phyloP scores from a whole-genome alignment of 2,329 filamentous ascomycete genomes.

The Paraphoma sp. region DNA sequence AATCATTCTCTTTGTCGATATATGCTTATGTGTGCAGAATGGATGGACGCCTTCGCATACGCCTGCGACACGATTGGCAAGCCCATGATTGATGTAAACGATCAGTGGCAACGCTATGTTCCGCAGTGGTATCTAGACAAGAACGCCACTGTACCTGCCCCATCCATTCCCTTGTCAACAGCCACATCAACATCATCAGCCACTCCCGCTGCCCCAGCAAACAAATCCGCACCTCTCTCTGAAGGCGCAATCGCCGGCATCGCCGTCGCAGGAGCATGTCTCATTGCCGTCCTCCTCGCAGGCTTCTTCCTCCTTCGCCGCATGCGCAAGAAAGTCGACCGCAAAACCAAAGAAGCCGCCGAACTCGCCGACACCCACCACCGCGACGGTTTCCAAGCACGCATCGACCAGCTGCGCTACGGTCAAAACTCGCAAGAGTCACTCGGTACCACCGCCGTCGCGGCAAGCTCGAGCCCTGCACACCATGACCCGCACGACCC shows the following conservation, averaged over 20 bases:
- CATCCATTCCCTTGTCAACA: not conserved
- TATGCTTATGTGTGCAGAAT: constrained; percentile 11
- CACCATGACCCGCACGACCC: not conserved
- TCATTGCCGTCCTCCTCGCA: constrained; percentile 1
- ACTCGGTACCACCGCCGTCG: not conserved
- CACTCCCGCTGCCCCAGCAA: not conserved
- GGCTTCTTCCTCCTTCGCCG: constrained; percentile 9
- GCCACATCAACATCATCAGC: not conserved
- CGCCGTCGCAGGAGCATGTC: not conserved
- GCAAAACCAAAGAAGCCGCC: constrained; percentile 10
- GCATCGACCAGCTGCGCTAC: constrained; percentile 12
- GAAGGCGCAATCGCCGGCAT: not conserved
- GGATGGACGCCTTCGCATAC: constrained; percentile 13
- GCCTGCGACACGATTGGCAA: constrained; percentile 9
- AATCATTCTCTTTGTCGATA: not conserved
- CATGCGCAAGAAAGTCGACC: constrained; percentile 8
- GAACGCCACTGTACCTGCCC: not conserved
- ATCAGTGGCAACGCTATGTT: constrained; percentile 18
- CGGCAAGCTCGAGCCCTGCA: not conserved
- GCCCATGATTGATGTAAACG: constrained; percentile 11
- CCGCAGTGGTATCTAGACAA: constrained; percentile 2
- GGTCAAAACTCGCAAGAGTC: not conserved
- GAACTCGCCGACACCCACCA: constrained; percentile 8
- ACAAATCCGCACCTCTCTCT: not conserved
- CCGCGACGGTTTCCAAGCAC: constrained; percentile 5